A percentile compares a stretch with the other conserved stretches of the same genome.
These are phyloP conservation scores for Tuber umbilicatum DNA, from an alignment of 495 filamentous ascomycete genomes.

Conservation along the genomic window DNA sequence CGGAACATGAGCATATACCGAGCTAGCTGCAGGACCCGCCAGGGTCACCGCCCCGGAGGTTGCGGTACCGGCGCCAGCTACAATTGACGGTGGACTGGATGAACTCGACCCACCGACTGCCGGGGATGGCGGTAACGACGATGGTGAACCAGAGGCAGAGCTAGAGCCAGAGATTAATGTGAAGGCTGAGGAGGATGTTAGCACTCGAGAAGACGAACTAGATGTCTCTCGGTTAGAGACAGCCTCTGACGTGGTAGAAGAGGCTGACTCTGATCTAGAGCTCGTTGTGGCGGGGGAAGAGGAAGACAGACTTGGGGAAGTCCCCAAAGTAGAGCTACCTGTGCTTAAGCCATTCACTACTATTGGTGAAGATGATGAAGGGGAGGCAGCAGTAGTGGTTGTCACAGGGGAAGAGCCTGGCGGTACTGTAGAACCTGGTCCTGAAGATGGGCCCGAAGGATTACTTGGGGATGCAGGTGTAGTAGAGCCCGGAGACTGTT, in stretches of 20 bases:
- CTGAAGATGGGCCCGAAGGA: slow-evolving; percentile 5
- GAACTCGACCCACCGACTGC: not conserved
- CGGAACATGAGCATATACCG: slow-evolving; percentile 15
- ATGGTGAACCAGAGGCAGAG: not conserved
- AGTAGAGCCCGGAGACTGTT: not conserved
- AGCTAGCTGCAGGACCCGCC: slow-evolving; percentile 6
- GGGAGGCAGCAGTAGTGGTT: slow-evolving; percentile 16
- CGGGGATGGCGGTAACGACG: not conserved
- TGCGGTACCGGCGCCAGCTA: not conserved
- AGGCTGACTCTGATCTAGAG: not conserved
- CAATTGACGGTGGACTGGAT: not conserved
- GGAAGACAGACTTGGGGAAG: slow-evolving; percentile 20
- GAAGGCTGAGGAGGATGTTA: not conserved
- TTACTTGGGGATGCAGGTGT: not conserved
- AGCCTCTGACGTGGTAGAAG: not conserved
- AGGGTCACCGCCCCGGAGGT: not conserved
- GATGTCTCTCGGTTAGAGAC: not conserved
- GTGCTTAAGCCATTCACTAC: not conserved
- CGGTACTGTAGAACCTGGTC: slow-evolving; percentile 16
- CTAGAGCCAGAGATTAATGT: not conserved
- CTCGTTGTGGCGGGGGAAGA: not conserved
- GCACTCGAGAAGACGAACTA: not conserved
- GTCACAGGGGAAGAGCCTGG: slow-evolving; percentile 3
- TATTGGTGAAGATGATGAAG: not conserved
- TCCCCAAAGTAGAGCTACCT: slow-evolving; percentile 12